Evolutionary conservation across 2,329 filamentous ascomycete genomes (phyloP), one percentile per base, ranked within the genome.

Genomic region (Lomentospora prolificans): DNA sequence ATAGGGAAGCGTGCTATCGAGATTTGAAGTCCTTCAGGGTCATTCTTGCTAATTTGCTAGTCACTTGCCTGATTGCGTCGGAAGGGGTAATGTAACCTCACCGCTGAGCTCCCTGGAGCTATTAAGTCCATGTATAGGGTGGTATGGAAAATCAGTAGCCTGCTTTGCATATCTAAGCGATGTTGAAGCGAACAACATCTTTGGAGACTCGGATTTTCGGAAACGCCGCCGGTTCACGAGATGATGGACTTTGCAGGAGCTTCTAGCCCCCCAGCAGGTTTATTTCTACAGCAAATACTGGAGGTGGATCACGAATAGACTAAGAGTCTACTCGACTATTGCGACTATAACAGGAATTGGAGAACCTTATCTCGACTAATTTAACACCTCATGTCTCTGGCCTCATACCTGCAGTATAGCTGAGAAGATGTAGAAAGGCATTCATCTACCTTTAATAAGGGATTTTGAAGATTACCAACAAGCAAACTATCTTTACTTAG

Each of bases 241-340:
- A n/a, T n/a, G n/a, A n/a, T n/a, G n/a, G 69, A 87, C 83, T 0
- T 70, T 85, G 60, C 85, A 86, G 64, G 82, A 89, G 67, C 82
- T 86, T 0, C 74, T 89, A 4, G 86, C 69, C 0, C 67, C 67
- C 1, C 19, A 9, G 1, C 39, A 58, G 1, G 24, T 70, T 0
- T 22, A 57, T 2, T 71, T 73, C 57, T 70, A 62, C 59, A 58
- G 64, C 44, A 14, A 17, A 0, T 46, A 51, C 3, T 72, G 68
- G 69, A 24, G 33, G 33, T 28, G 0, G 51, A 50, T 1, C 55
- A 67, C 2, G 66, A 66, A 2, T 60, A 59, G 1, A 66, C 63
- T 50, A 17, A 41, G 2, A 50, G 56, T 1, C 33, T 65, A 3
- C 31, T 50, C 33, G 33, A 39, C 33, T n/a, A 39, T 39, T 3